These are phyloP conservation scores for Catunica adiposa DNA, from an alignment of 2,329 filamentous ascomycete species.

Conservation along the genomic window DNA sequence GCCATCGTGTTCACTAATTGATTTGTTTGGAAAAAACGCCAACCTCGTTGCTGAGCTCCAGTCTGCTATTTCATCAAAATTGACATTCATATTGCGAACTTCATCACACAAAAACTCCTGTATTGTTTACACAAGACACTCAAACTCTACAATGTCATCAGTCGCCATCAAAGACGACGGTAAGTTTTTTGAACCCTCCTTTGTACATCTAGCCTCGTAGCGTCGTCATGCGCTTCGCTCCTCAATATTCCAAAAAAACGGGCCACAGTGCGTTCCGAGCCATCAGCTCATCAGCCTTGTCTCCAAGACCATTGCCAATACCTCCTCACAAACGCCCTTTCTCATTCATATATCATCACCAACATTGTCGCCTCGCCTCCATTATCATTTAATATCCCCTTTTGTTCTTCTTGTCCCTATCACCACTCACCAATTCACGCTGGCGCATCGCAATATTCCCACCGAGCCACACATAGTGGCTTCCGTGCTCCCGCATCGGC, in stretches of 20 bases:
- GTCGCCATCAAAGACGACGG: conserved; percentile 3
- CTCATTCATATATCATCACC: too few relatives aligned
- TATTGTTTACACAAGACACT: not conserved
- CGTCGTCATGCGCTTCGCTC: not conserved
- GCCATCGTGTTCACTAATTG: not conserved
- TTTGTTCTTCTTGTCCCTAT: not conserved
- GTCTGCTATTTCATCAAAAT: too few relatives aligned
- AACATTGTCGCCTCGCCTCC: not conserved
- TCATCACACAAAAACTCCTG: not conserved
- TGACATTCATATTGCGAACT: not conserved
- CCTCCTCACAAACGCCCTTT: too few relatives aligned
- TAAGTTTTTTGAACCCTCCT: not conserved
- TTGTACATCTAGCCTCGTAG: not conserved
- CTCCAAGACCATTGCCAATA: too few relatives aligned
- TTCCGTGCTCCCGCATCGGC: not conserved
- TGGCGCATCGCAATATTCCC: conserved; percentile 2
- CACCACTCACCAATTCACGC: not conserved
- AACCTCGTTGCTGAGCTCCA: too few relatives aligned
- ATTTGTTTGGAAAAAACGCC: too few relatives aligned
- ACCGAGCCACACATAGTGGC: not conserved
- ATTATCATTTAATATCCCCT: not conserved
- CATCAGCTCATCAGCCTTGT: not conserved
- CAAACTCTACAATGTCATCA: not conserved
- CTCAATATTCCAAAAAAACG: not conserved
- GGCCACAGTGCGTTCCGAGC: not conserved